Evolutionary conservation across 2,329 filamentous ascomycete species (phyloP).

Genomic region (Lasiodiplodia gonubiensis): DNA sequence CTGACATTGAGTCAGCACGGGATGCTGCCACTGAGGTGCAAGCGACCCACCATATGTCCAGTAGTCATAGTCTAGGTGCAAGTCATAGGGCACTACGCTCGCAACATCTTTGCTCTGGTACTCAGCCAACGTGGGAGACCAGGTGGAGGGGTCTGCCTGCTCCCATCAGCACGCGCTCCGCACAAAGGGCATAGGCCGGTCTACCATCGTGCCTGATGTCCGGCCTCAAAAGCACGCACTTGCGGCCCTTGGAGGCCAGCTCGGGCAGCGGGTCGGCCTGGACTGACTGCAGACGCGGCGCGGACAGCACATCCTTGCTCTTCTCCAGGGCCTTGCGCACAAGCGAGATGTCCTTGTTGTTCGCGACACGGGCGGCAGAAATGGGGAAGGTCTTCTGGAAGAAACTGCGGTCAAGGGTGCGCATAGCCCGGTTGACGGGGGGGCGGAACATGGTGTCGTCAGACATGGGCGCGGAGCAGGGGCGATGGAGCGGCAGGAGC

Average conservation of each 20-base stretch:
- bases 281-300: conserved; percentile 65
- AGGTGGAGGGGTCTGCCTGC: conserved; percentile 71
- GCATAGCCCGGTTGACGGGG: conserved; percentile 79
- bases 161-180: conserved; percentile 37
- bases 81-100: conserved; percentile 73
- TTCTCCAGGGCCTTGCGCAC: conserved; percentile 70
- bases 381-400: conserved; percentile 79
- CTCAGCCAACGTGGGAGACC: conserved; percentile 72
- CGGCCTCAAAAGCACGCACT: conserved; percentile 54
- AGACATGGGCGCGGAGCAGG: conserved; percentile 34
- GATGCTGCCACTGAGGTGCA: neutral
- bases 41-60: conserved; percentile 75
- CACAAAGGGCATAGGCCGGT: neutral
- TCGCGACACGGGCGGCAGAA: conserved; percentile 77
- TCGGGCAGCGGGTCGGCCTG: conserved; percentile 35
- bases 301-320: conserved; percentile 68
- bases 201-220: conserved; percentile 49
- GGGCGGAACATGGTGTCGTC: conserved; percentile 70
- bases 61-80: conserved; percentile 80
- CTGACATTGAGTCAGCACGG: conserved; percentile 47
- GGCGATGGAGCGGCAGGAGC: conserved; percentile 4
- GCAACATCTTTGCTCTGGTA: conserved; percentile 72
- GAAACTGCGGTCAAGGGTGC: conserved; percentile 79
- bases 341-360: conserved; percentile 74
- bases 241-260: conserved; percentile 52